phyloP scores from a whole-genome alignment of 2,329 filamentous ascomycete genomes.

The Purpureocillium takamizusanense region DNA sequence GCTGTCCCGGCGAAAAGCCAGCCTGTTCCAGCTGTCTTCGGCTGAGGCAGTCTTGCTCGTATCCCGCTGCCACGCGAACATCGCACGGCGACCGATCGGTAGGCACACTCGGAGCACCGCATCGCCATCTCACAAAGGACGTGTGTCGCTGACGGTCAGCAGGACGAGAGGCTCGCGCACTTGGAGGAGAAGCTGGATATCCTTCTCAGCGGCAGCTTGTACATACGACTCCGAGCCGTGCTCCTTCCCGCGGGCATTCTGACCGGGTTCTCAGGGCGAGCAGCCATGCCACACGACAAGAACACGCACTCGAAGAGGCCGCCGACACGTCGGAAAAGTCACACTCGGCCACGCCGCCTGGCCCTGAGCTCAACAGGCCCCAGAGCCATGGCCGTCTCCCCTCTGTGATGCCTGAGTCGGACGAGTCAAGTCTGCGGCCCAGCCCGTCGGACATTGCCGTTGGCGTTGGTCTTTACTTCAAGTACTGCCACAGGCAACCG shows the following conservation, averaged over 20 bases:
- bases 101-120: slow-evolving; percentile 11
- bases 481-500: slow-evolving; percentile 33
- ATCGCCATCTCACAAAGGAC: not conserved
- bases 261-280: slow-evolving; percentile 21
- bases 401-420: slow-evolving; percentile 16
- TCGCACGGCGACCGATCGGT: slow-evolving; percentile 34
- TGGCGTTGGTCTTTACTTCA: slow-evolving; percentile 30
- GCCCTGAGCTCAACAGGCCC: slow-evolving; percentile 11
- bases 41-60: slow-evolving; percentile 37
- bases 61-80: slow-evolving; percentile 27
- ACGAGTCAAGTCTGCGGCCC: slow-evolving; percentile 18
- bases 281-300: slow-evolving; percentile 15
- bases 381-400: slow-evolving; percentile 14
- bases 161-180: slow-evolving; percentile 42
- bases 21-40: slow-evolving; percentile 41
- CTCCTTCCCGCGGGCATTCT: slow-evolving; percentile 12
- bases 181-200: slow-evolving; percentile 43
- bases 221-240: slow-evolving; percentile 6
- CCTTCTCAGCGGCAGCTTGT: slow-evolving; percentile 33
- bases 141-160: slow-evolving; percentile 5
- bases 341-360: slow-evolving; percentile 19
- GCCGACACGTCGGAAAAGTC: slow-evolving; percentile 23
- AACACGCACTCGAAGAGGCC: slow-evolving; percentile 20
- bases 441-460: slow-evolving; percentile 20
- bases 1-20: slow-evolving; percentile 42